phyloP scores from a whole-genome alignment of 257 asterid genomes.

The Solanum bukasovii region DNA sequence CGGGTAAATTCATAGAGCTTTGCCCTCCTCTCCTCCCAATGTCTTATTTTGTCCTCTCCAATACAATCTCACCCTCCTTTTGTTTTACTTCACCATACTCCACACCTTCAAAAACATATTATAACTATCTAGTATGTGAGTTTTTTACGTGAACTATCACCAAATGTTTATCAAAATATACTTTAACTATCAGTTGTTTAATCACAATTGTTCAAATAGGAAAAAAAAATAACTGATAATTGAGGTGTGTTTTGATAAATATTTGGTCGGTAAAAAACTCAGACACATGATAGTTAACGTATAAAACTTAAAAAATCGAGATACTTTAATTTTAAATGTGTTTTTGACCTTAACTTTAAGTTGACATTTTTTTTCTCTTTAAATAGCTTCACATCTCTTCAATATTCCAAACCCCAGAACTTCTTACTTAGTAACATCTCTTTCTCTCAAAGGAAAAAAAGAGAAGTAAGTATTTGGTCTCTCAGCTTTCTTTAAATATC shows the following conservation, averaged over 20 bases:
- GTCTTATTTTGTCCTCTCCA: neutral
- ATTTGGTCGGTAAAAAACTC: neutral
- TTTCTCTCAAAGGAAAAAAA: neutral
- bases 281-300: neutral
- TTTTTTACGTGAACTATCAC: no score
- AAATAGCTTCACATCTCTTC: neutral
- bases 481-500: neutral
- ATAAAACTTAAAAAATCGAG: no score
- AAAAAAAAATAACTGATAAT: rapidly evolving
- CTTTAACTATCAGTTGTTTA: neutral
- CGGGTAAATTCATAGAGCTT: neutral
- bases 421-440: no score
- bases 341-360: neutral
- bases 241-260: no score
- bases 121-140: no score
- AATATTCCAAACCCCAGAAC: neutral
- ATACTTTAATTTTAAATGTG: no score
- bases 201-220: no score
- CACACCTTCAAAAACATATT: no score
- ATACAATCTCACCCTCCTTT: neutral
- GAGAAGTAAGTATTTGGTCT: neutral
- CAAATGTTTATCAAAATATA: no score
- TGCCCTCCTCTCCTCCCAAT: neutral
- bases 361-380: neutral
- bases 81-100: neutral